Conservation (phyloP, 805 yeast genomes). For the Phaffomyces antillensis region DNA sequence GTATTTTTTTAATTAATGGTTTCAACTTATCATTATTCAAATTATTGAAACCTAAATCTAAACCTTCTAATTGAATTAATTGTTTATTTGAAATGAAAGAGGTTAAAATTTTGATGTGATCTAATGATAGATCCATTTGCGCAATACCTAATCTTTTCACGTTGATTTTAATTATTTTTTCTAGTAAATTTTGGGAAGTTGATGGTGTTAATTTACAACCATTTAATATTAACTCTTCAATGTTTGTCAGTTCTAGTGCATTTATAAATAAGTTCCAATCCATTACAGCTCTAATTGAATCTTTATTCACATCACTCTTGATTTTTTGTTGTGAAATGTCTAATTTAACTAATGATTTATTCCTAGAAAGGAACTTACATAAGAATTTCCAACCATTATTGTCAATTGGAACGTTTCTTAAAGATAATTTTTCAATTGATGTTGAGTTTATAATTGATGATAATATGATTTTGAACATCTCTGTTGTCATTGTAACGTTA, state of each 20-base stretch:
- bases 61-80: conserved; percentile 44
- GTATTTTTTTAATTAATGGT: conserved; percentile 18
- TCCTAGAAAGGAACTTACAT: conserved; percentile 67
- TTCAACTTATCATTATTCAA: conserved; percentile 28
- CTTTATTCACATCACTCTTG: conserved; percentile 26
- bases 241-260: conserved; percentile 59
- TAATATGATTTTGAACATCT: conserved; percentile 70
- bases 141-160: conserved; percentile 73
- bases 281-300: conserved; percentile 58
- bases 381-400: conserved; percentile 69
- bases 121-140: conserved; percentile 52
- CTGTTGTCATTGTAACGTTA: conserved; percentile 65
- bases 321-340: conserved; percentile 64
- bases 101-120: conserved; percentile 50
- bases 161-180: conserved; percentile 43
- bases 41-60: conserved; percentile 83
- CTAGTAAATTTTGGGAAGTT: conserved; percentile 48
- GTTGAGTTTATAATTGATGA: conserved; percentile 62
- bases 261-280: conserved; percentile 78
- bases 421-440: conserved; percentile 62
- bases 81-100: conserved; percentile 45
- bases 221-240: conserved; percentile 72
- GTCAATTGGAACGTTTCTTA: conserved; percentile 72
- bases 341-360: conserved; percentile 47
- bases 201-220: conserved; percentile 65